Conservation (phyloP, 768 basidiomycete genomes). For the Psilocybe subaeruginosa region DNA sequence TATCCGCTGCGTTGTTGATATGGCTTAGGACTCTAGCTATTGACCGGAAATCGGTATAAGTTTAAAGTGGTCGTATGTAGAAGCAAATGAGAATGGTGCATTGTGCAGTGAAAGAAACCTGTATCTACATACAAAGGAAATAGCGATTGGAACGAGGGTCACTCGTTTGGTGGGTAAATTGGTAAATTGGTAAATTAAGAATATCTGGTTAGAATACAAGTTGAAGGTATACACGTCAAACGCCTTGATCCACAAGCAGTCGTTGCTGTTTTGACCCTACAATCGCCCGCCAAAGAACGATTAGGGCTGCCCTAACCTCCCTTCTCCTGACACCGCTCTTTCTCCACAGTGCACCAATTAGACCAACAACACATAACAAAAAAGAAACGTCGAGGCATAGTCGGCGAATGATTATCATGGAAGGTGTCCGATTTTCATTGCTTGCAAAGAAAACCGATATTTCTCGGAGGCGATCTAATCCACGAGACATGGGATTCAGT, state of each 20-base stretch:
- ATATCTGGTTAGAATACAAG: constrained; percentile 5
- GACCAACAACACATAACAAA: constrained; percentile 62
- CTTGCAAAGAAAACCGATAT: constrained; percentile 61
- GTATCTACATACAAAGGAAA: background rate
- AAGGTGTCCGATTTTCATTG: constrained; percentile 64
- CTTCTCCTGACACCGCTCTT: constrained; percentile 68
- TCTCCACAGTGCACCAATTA: constrained; percentile 64
- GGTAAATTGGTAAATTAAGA: constrained; percentile 6
- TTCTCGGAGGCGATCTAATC: constrained; percentile 49
- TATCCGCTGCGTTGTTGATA: constrained; percentile 95
- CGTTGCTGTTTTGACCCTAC: constrained; percentile 53
- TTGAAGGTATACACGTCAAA: constrained; percentile 28
- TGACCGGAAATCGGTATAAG: background rate
- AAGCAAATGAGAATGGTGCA: background rate
- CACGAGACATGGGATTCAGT: constrained; percentile 62
- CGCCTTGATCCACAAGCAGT: constrained; percentile 53
- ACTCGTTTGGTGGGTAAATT: background rate
- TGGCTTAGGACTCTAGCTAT: constrained; percentile 48
- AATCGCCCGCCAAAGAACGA: constrained; percentile 71
- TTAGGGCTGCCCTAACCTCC: constrained; percentile 69
- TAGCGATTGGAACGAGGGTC: background rate
- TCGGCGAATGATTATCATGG: constrained; percentile 68
- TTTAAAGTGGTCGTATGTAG: background rate
- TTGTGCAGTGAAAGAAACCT: background rate
- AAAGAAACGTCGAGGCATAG: constrained; percentile 82